A percentile compares a stretch with the other conserved stretches of the same genome.
phyloP scores from a whole-genome alignment of 148 eudicot species.

The Tetragonia tetragonoides region DNA sequence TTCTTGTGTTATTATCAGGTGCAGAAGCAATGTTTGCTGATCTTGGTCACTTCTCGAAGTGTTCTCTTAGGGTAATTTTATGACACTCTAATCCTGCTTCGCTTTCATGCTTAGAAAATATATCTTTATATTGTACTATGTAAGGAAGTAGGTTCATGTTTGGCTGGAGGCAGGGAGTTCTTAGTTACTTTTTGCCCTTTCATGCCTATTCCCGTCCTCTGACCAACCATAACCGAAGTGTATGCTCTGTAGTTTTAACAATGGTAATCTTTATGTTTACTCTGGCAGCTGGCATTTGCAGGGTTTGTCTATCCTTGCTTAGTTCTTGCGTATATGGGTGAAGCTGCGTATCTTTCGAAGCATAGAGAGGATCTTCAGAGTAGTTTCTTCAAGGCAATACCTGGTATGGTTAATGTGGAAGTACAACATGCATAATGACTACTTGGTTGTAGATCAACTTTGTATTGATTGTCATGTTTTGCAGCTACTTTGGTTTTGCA shows the following conservation, averaged over 20 bases:
- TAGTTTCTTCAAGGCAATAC: constrained; percentile 47
- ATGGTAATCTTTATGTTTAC: constrained; percentile 19
- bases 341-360: constrained; percentile 55
- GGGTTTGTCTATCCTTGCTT: constrained; percentile 52
- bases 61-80: constrained; percentile 40
- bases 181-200: neutral
- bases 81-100: neutral
- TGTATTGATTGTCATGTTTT: neutral
- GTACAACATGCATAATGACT: neutral
- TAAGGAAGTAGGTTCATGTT: neutral
- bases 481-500: neutral
- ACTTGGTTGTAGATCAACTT: neutral
- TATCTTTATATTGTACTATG: neutral
- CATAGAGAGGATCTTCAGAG: constrained; percentile 40
- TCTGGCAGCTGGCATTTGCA: constrained; percentile 42
- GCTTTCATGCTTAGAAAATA: neutral
- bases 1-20: constrained; percentile 31
- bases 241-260: constrained; percentile 4
- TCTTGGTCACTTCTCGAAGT: constrained; percentile 51
- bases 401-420: constrained; percentile 28
- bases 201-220: neutral
- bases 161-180: constrained; percentile 6
- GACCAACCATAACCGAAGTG: constrained; percentile 1
- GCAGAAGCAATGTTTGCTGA: constrained; percentile 61
- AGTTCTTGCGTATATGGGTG: constrained; percentile 54